Percentiles rank a stretch among this genome's conserved stretches.
Conservation (phyloP, 148 eudicot genomes). For the Amaranthus hypochondriacus region DNA sequence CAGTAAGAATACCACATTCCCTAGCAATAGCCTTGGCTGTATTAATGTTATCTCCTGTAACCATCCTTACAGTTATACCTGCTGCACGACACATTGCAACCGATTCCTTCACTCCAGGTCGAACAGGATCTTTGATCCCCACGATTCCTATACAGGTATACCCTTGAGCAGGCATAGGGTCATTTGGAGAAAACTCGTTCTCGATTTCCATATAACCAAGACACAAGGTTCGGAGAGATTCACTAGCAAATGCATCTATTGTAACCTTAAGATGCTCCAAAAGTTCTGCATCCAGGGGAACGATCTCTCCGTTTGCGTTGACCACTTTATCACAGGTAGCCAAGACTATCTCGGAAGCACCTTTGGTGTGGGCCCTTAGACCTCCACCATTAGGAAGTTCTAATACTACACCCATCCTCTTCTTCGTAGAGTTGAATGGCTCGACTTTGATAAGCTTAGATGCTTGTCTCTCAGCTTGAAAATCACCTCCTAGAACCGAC, state of each 20-base stretch:
- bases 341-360: constrained; percentile 91
- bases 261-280: constrained; percentile 50
- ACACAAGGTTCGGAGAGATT: constrained; percentile 88
- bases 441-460: constrained; percentile 71
- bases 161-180: constrained; percentile 65
- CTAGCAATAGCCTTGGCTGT: constrained; percentile 98
- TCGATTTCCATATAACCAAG: constrained; percentile 77
- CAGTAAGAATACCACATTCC: constrained; percentile 98
- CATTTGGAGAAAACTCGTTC: constrained; percentile 47
- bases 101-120: constrained; percentile 94
- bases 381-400: constrained; percentile 75
- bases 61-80: constrained; percentile 92
- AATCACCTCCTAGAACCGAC: constrained; percentile 73
- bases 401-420: constrained; percentile 83
- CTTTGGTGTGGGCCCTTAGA: constrained; percentile 74
- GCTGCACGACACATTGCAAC: constrained; percentile 94
- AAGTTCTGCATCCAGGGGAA: constrained; percentile 56
- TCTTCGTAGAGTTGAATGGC: constrained; percentile 92
- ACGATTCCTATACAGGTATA: constrained; percentile 89
- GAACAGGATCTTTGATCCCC: constrained; percentile 94
- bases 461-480: constrained; percentile 54
- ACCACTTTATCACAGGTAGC: constrained; percentile 84
- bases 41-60: constrained; percentile 94
- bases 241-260: constrained; percentile 73
- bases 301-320: constrained; percentile 60